Percentiles rank a stretch among this genome's conserved stretches.
Evolutionary conservation across 1,284 basidiomycete genomes (phyloP).

Genomic region (Porogramme epimiltina): DNA sequence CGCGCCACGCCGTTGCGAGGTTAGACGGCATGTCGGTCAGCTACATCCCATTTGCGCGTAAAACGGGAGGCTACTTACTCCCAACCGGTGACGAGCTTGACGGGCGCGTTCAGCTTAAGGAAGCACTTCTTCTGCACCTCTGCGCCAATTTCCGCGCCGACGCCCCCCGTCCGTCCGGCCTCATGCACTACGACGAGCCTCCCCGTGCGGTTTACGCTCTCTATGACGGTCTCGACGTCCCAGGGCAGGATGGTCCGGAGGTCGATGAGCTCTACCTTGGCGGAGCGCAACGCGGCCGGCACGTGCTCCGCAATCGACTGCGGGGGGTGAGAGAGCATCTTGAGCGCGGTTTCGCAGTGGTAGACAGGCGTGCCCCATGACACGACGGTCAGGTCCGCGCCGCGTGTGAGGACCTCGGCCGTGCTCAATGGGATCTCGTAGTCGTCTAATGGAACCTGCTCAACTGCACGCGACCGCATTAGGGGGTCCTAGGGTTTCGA

Average conservation of each 20-base stretch:
- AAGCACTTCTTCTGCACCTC: conserved; percentile 88
- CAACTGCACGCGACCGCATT: conserved; percentile 50
- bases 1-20: not conserved
- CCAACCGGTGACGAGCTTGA: conserved; percentile 88
- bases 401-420: conserved; percentile 76
- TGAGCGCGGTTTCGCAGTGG: conserved; percentile 82
- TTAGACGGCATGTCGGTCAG: conserved; percentile 14
- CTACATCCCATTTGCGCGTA: conserved; percentile 18
- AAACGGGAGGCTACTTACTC: conserved; percentile 63
- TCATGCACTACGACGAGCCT: conserved; percentile 90
- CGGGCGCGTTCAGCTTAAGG: conserved; percentile 83
- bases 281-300: conserved; percentile 66
- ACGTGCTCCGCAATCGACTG: conserved; percentile 67
- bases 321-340: conserved; percentile 69
- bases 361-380: conserved; percentile 94
- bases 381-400: conserved; percentile 85
- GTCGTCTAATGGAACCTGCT: conserved; percentile 91
- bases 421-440: conserved; percentile 79
- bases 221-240: conserved; percentile 80
- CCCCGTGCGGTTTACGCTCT: conserved; percentile 83
- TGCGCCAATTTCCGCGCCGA: conserved; percentile 86
- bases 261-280: conserved; percentile 89
- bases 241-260: conserved; percentile 89
- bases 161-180: conserved; percentile 82
- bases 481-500: conserved; percentile 6